phyloP scores from a whole-genome alignment of 345 rosid species.

The Syzygium aromaticum region DNA sequence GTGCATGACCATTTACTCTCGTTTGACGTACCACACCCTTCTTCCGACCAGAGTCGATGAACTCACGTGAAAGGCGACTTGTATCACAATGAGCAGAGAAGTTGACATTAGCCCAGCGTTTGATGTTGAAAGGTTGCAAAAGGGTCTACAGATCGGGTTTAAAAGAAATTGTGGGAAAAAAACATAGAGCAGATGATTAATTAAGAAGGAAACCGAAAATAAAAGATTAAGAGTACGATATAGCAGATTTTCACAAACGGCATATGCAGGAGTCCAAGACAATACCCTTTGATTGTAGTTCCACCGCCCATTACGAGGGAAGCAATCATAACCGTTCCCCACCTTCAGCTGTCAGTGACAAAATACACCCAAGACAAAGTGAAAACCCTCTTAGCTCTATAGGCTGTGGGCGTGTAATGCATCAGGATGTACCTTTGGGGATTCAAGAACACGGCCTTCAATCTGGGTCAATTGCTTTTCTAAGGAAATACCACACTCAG shows the following conservation, averaged over 20 bases:
- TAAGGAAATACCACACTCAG: constrained; percentile 59
- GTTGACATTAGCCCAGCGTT: constrained; percentile 71
- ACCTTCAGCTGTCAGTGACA: constrained; percentile 68
- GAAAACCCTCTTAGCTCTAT: neutral
- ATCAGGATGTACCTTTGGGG: constrained; percentile 66
- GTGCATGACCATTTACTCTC: neutral
- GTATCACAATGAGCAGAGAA: constrained; percentile 81
- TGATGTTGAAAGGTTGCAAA: constrained; percentile 32
- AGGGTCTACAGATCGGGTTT: constrained; percentile 37
- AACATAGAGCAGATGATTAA: neutral
- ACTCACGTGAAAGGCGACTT: constrained; percentile 57
- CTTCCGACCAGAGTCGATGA: constrained; percentile 52
- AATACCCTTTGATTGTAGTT: constrained; percentile 79
- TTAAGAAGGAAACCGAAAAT: neutral
- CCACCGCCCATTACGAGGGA: constrained; percentile 79
- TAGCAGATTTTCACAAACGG: neutral
- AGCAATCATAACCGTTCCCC: constrained; percentile 44
- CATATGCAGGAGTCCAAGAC: neutral
- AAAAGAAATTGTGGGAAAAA: neutral
- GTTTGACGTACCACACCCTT: constrained; percentile 69
- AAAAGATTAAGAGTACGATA: neutral
- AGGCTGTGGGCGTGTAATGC: neutral
- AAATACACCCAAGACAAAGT: neutral
- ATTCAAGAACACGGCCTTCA: constrained; percentile 74
- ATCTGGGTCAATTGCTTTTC: constrained; percentile 52